phyloP scores from a whole-genome alignment of 306 rosid species.

The Rubus idaeus region DNA sequence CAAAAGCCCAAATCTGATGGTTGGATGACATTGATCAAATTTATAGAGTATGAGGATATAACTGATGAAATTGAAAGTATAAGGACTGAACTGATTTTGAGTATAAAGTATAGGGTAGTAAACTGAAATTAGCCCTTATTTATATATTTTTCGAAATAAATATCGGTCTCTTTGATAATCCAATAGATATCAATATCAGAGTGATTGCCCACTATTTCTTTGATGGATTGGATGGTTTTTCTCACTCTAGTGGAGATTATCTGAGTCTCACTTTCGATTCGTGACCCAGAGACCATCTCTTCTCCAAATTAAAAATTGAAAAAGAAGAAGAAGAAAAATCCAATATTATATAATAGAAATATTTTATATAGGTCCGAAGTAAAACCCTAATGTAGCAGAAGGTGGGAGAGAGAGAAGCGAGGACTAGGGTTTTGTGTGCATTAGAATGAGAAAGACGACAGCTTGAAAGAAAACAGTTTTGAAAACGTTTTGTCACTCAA shows the following conservation, averaged over 20 bases:
- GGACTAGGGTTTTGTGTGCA: constrained; percentile 51
- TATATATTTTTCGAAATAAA: too few relatives aligned
- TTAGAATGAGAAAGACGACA: constrained; percentile 19
- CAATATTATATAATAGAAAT: not conserved
- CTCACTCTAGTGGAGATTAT: constrained; percentile 61
- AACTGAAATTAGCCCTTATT: too few relatives aligned
- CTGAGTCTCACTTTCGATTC: constrained; percentile 71
- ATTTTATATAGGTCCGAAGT: constrained; percentile 26
- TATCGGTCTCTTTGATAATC: constrained; percentile 71
- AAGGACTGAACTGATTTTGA: too few relatives aligned
- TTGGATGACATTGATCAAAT: too few relatives aligned
- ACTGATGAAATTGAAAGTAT: too few relatives aligned
- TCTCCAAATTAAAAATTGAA: not conserved
- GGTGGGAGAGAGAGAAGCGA: constrained; percentile 9
- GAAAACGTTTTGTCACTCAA: constrained; percentile 39
- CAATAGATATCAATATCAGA: constrained; percentile 89
- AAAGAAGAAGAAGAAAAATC: not conserved
- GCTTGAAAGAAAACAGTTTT: constrained; percentile 32
- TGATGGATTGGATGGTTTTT: constrained; percentile 84
- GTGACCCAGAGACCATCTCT: constrained; percentile 65
- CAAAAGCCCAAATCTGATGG: too few relatives aligned
- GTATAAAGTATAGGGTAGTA: too few relatives aligned
- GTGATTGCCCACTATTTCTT: constrained; percentile 80
- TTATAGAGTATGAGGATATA: too few relatives aligned
- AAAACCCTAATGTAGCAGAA: constrained; percentile 30